Evolutionary conservation across 1,284 basidiomycete species (phyloP).

Genomic region (Tausonia pullulans): DNA sequence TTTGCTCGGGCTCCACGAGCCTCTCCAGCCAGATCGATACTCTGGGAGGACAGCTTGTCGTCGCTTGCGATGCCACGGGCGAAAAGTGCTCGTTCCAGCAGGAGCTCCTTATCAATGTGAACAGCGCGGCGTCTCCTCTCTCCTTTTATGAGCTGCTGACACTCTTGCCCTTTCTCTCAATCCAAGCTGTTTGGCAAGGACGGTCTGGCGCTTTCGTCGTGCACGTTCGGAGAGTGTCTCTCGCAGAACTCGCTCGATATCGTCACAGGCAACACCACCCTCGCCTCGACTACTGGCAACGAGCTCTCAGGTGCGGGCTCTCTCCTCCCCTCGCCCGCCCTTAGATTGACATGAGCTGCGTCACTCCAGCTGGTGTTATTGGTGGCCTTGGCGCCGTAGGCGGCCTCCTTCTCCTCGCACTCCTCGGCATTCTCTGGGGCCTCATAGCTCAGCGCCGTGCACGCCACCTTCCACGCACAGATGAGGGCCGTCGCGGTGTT

Average conservation of each 20-base stretch:
- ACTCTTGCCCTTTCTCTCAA: background rate
- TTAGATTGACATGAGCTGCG: too few relatives aligned
- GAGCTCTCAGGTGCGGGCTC: constrained; percentile 41
- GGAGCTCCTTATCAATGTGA: constrained; percentile 40
- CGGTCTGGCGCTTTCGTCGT: constrained; percentile 59
- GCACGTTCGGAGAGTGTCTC: constrained; percentile 76
- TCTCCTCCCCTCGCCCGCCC: too few relatives aligned
- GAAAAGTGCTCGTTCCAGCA: constrained; percentile 68
- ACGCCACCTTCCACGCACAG: constrained; percentile 29
- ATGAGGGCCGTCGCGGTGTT: constrained; percentile 40
- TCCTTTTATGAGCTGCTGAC: background rate
- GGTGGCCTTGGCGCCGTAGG: constrained; percentile 75
- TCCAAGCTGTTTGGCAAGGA: constrained; percentile 50
- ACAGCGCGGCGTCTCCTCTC: background rate
- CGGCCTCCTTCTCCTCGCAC: constrained; percentile 44
- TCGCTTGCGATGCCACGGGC: constrained; percentile 50
- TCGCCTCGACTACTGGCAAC: constrained; percentile 18
- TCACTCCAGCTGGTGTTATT: constrained; percentile 50
- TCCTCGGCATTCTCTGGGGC: constrained; percentile 51
- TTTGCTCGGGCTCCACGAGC: constrained; percentile 51
- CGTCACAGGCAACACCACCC: constrained; percentile 30
- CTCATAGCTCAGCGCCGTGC: constrained; percentile 51
- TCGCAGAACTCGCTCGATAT: constrained; percentile 60
- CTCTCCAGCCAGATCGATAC: constrained; percentile 47
- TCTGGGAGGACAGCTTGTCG: constrained; percentile 35